Base-by-base conservation (phyloP, 78 protist genomes). In the Planoprotostelium fungivorum region DNA sequence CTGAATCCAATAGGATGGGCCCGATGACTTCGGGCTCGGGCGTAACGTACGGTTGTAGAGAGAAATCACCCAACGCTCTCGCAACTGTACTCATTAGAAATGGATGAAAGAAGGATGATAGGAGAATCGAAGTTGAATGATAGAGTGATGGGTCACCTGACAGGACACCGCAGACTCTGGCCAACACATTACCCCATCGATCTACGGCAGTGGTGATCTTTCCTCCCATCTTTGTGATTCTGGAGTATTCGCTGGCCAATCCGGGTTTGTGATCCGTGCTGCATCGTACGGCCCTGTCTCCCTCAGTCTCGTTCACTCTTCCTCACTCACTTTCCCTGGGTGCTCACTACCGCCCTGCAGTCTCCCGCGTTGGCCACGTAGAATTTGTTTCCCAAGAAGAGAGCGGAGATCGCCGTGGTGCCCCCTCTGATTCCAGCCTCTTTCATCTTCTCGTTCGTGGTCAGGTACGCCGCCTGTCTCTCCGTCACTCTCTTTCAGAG, bases 331-430 rank as follows among this genome's bases (percentile, higher is more conserved):
- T 51, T 51, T 51, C 73, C 73, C 73, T 51, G 31, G 73, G 5
- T 51, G 73, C 91, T 63, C 16, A 95, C 39, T 1, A 96, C 96
- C 1, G 95, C 98, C 25, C 98, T 87, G 35, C 90, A 88, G 38
- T 96, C 98, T 83, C 98, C 98, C 0, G 89, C 95, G 84, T 95
- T 94, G 85, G 96, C 98, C 0, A 95, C 90, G 35, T 36, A 94
- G 1, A 95, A 90, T 38, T 63, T 88, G 88, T 90, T 90, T 0
- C 95, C 95, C n/a, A 86, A 28, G 63, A 94, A 38, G 0, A 91
- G 86, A 23, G 93, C 91, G 1, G 93, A 87, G 28, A 93, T 87
- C 29, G 96, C 97, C 0, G 97, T 96, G 34, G 97, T 88, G 39
- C 97, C 97, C 38, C 91, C 93, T 37, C 86, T 29, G 84, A 95